These are phyloP conservation scores for Penicillium hordei DNA, from an alignment of 2,329 filamentous ascomycete species.

Conservation along the genomic window DNA sequence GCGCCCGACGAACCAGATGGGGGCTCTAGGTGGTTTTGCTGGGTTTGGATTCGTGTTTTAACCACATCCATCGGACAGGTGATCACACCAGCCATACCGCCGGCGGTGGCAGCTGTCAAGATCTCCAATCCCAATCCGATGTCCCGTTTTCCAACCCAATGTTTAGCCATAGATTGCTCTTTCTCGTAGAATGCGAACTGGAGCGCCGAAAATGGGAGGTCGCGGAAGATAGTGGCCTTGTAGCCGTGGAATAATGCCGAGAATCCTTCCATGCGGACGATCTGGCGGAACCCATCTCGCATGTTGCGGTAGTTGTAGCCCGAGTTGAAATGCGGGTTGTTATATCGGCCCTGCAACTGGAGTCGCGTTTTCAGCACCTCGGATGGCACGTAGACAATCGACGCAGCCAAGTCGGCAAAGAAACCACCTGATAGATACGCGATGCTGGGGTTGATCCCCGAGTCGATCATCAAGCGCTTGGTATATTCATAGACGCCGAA, in stretches of 20 bases:
- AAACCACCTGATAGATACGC: constrained; percentile 89
- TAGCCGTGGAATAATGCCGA: constrained; percentile 93
- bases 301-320: constrained; percentile 95
- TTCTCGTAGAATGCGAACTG: constrained; percentile 99
- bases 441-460: constrained; percentile 75
- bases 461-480: constrained; percentile 84
- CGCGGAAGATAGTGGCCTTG: constrained; percentile 89
- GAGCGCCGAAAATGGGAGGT: constrained; percentile 91
- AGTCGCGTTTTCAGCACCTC: constrained; percentile 97
- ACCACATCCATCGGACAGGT: constrained; percentile 97
- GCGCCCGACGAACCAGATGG: constrained; percentile 21
- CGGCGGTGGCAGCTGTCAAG: constrained; percentile 82
- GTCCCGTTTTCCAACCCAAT: constrained; percentile 75
- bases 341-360: constrained; percentile 90
- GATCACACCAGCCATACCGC: constrained; percentile 87
- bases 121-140: constrained; percentile 86
- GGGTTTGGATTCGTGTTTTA: constrained; percentile 94
- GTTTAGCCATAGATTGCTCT: constrained; percentile 76
- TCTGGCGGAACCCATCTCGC: constrained; percentile 79
- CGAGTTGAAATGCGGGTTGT: constrained; percentile 89
- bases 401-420: constrained; percentile 86
- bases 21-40: constrained; percentile 61
- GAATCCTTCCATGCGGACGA: constrained; percentile 77
- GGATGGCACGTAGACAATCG: constrained; percentile 90
- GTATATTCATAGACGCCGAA: constrained; percentile 96